Percentiles rank a stretch among this genome's conserved stretches.
Conservation (phyloP, 1,284 basidiomycete species). For the Volvariella volvacea region DNA sequence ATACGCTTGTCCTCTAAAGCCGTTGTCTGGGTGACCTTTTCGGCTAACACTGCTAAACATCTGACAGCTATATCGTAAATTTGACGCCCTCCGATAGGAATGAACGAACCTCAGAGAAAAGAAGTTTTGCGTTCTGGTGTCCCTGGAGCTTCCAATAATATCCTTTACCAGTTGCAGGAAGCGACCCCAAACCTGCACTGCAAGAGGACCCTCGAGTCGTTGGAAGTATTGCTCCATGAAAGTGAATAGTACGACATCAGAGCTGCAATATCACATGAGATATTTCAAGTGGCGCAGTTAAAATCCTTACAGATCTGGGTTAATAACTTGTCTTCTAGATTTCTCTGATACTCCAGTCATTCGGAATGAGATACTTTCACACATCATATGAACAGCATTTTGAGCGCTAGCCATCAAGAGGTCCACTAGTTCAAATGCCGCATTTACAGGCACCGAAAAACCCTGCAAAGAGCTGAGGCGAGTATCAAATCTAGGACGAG, state of each 20-base stretch:
- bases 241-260: constrained; percentile 64
- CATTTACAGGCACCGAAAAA: constrained; percentile 30
- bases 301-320: constrained; percentile 58
- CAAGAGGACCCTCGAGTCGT: constrained; percentile 82
- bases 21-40: constrained; percentile 83
- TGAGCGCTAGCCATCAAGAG: constrained; percentile 82
- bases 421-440: constrained; percentile 80
- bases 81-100: not conserved
- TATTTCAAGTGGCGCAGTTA: not conserved
- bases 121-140: constrained; percentile 69
- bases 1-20: constrained; percentile 86
- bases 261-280: constrained; percentile 32
- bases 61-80: constrained; percentile 28
- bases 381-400: constrained; percentile 84
- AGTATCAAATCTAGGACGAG: constrained; percentile 8
- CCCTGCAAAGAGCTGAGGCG: constrained; percentile 23
- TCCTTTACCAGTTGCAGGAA: constrained; percentile 81
- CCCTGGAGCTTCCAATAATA: constrained; percentile 51
- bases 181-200: constrained; percentile 86
- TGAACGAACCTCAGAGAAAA: constrained; percentile 59
- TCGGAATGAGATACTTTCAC: constrained; percentile 70
- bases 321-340: constrained; percentile 49
- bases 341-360: constrained; percentile 48
- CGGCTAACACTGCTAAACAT: constrained; percentile 74
- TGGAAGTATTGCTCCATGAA: constrained; percentile 89